These are phyloP conservation scores for Fusarium foetens DNA, from an alignment of 2,329 filamentous ascomycete species.

Conservation along the genomic window DNA sequence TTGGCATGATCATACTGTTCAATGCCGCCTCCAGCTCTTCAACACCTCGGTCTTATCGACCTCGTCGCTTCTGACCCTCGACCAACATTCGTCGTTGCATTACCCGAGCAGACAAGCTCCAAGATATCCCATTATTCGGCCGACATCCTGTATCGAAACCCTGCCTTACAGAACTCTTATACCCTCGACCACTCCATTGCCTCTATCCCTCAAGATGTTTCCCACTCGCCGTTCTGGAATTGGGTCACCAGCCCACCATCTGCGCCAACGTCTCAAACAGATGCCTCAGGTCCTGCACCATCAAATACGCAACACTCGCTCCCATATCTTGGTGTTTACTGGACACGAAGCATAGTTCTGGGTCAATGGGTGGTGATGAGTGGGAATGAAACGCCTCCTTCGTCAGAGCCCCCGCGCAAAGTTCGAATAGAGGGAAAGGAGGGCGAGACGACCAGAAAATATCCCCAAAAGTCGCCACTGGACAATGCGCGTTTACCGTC, in stretches of 20 bases:
- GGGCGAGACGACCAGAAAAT: conserved; percentile 28
- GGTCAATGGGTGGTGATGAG: conserved; percentile 53
- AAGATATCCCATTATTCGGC: conserved; percentile 9
- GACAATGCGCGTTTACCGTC: conserved; percentile 38
- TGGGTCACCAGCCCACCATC: conserved; percentile 49
- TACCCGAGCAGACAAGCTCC: conserved; percentile 14
- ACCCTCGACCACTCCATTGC: conserved; percentile 48
- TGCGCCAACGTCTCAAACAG: conserved; percentile 2
- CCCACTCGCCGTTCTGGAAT: conserved; percentile 52
- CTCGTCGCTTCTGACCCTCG: conserved; percentile 55
- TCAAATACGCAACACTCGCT: conserved; percentile 44
- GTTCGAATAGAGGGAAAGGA: conserved; percentile 44
- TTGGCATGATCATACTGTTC: conserved; percentile 14
- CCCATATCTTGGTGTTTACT: conserved; percentile 48
- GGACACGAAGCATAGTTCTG: conserved; percentile 52
- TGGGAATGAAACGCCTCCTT: conserved; percentile 50
- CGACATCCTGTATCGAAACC: conserved; percentile 52
- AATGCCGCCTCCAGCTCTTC: conserved; percentile 42
- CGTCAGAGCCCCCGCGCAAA: conserved; percentile 48
- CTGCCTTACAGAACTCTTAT: conserved; percentile 47
- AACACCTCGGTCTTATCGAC: conserved; percentile 51
- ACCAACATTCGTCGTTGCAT: conserved; percentile 53
- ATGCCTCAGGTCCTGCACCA: not conserved
- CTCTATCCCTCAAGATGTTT: conserved; percentile 45
- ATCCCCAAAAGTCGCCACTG: conserved; percentile 35